Base-by-base conservation (phyloP, 768 basidiomycete genomes). In the Podaxis sp. region DNA sequence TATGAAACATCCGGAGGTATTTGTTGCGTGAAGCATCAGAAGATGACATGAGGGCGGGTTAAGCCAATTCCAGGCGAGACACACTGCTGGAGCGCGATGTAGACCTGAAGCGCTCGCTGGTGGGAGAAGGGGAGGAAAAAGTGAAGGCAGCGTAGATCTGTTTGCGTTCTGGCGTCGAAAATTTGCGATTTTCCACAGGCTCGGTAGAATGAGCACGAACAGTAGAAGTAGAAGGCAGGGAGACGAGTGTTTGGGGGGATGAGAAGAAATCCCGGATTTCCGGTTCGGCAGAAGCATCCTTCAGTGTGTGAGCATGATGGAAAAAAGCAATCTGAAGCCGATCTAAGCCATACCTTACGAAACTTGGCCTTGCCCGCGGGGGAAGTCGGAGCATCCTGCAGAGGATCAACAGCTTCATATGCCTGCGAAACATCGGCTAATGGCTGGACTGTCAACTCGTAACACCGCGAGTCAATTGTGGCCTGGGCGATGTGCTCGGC, bases 371-470 rank as follows among this genome's bases (percentile, higher is more conserved):
- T 72, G 23, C 32, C 77, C 73, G 52, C 57, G 27, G 50, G 46
- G 2, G 40, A 44, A 36, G 61, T 48, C 36, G 59, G 74, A 60
- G 44, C 66, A 40, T 55, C 59, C 4, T 16, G 44, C n/a, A 53
- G 35, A 10, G 44, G 6, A 25, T 54, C 52, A 25, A 63, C 70
- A 63, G 54, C 73, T 51, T 86, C 86, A 68, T 88, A 90, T 0
- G 90, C 90, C 62, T 81, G 77, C 44, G 79, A 87, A 51, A 92
- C 85, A 70, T 92, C 90, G 38, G 90, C 90, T 65, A 92, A 72
- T 47, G 90, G 90, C 67, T 82, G 76, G 64, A 92, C 90, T 4
- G 90, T 92, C 64, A 91, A 69, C 66, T 90, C 90, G 68, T 91
- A 90, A 73, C 90, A 91, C 53, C 82, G 82, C n/a, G 90, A 83